Evolutionary conservation across 768 basidiomycete genomes (phyloP), one percentile per base, ranked within the genome.

Genomic region (Russula virescens): DNA sequence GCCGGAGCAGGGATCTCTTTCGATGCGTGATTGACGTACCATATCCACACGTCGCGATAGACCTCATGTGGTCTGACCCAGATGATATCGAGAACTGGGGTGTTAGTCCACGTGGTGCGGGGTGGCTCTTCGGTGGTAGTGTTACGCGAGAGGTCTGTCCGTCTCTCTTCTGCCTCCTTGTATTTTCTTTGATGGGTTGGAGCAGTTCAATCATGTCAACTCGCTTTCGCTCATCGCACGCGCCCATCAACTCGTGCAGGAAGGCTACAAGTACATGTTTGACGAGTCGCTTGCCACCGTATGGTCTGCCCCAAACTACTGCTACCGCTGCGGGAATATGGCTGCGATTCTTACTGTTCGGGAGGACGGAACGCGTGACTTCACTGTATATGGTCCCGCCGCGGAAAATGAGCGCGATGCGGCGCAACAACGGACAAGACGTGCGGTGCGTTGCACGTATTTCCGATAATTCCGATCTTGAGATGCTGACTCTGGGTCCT

Each of bases 1-100:
- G 83, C 69, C 10, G 23, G 58, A 35, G 38, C 28, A 6, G 4
- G n/a, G 6, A 54, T 55, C 16, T 3, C 50, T 55, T 5, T n/a
- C 16, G 14, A 40, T 35, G 3, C 11, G n/a, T 23, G 45, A 21
- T 6, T 45, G 1, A 45, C 26, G 2, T 6, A 19, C 42, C 13
- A 38, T 11, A 2, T 16, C 5, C 42, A 35, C 2, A 16, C 28
- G 31, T 38, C 34, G 11, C 31, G 14, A 23, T 25, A 94, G 94
- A 98, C 71, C 82, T 98, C 14, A 97, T 98, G 94, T 98, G 96
- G 96, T 94, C 91, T 40, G 95, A 98, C 73, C 95, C 89, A 4
- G 94, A 98, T 70, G 91, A 96, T 47, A 88, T 96, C 45, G 89
- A 91, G 45, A 94, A 89, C 46, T 98, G 96, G 96, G 95, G 94